phyloP scores from a whole-genome alignment of 2,329 filamentous ascomycete species.

The Fusarium tjaetaba region DNA sequence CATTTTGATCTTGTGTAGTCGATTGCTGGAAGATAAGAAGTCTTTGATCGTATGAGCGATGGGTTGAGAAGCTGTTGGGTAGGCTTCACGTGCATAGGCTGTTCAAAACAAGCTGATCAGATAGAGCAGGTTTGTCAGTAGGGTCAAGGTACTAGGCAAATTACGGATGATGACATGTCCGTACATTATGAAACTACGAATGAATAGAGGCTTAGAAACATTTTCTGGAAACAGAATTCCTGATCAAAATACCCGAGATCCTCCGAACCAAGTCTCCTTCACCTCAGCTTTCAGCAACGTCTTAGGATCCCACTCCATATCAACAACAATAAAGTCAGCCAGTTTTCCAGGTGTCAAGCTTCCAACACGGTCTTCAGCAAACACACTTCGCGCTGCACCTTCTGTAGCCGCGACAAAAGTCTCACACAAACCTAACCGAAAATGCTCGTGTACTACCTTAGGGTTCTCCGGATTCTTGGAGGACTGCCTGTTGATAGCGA shows the following conservation, averaged over 20 bases:
- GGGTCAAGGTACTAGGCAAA: too few species aligned
- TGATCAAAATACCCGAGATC: slow-evolving; percentile 28
- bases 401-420: slow-evolving; percentile 60
- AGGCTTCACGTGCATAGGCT: fast-evolving
- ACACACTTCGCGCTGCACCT: slow-evolving; percentile 63
- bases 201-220: too few species aligned
- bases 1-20: not conserved
- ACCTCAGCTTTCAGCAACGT: slow-evolving; percentile 57
- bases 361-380: slow-evolving; percentile 59
- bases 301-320: slow-evolving; percentile 60
- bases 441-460: slow-evolving; percentile 60
- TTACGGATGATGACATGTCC: not conserved
- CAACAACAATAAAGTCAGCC: slow-evolving; percentile 62
- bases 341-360: slow-evolving; percentile 59
- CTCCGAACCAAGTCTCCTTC: slow-evolving; percentile 62
- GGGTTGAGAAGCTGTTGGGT: fast-evolving
- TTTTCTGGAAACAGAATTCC: too few species aligned
- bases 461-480: slow-evolving; percentile 55
- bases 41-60: not conserved
- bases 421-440: slow-evolving; percentile 60
- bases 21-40: not conserved
- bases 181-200: too few species aligned
- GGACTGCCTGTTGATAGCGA: slow-evolving; percentile 65
- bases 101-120: fast-evolving
- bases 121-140: not conserved